Base-by-base conservation (phyloP, 2,329 filamentous ascomycete genomes). In the Fusarium praegraminearum region DNA sequence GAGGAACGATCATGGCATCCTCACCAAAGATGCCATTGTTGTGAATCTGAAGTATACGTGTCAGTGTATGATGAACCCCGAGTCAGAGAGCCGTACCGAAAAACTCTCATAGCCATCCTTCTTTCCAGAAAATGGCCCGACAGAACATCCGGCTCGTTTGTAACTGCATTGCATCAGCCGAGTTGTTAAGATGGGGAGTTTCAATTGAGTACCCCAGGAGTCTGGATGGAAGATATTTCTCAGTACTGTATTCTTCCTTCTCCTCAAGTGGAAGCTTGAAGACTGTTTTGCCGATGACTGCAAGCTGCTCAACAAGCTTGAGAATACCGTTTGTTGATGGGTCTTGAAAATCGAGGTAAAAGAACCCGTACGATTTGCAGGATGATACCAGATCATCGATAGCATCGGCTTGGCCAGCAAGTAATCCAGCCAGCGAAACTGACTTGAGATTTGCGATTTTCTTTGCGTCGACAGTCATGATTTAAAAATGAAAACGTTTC, bases 91-190 rank as follows among this genome's bases (percentile, higher is more conserved):
- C 9, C 44, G 16, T 18, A 61, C 57, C 32, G 57, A 61, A 24
- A 61, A 61, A 22, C 57, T 61, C 38, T 61, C 57, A 41, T 61
- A 61, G 22, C 57, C 57, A 44, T 61, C 51, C 30, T 61, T 61
- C 28, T 61, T 61, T 20, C 57, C 57, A 11, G 57, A 45, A 18
- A 61, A 61, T 24, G 57, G 51, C 11, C 57, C 57, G 8, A 61
- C 44, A 32, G 57, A 61, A 32, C 57, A 61, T 4, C 57, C 57
- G 5, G 57, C 57, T 61, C 57, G 38, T 38, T 61, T 61, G 24
- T 61, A 61, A 5, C 28, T 30, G 28, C 2, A 12, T 12, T 30
- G 4, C 3, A 30, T 30, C 12, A 30, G 28, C 28, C 28, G 11
- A 30, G 11, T 30, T 30, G 28, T 1, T 12, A 12, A 12, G 12